Conservation (phyloP, 2,329 filamentous ascomycete species). For the Fusarium newnesense region DNA sequence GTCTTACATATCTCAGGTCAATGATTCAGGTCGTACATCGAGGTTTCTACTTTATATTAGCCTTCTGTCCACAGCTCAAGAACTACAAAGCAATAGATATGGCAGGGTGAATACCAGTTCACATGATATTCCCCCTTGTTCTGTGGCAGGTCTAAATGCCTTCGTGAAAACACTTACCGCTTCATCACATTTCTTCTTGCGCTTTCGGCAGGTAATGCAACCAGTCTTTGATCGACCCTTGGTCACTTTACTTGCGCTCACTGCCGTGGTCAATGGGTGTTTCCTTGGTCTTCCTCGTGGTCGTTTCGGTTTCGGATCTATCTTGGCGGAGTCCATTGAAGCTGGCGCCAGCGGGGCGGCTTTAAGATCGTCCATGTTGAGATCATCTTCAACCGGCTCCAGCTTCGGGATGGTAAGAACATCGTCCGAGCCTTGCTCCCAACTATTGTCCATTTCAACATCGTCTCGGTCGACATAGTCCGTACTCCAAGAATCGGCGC, state of each 20-base stretch:
- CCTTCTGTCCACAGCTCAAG: neutral
- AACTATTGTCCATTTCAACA: slow-evolving; percentile 55
- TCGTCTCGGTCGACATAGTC: slow-evolving; percentile 53
- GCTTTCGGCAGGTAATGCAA: slow-evolving; percentile 73
- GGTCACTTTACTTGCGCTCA: slow-evolving; percentile 73
- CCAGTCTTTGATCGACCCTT: slow-evolving; percentile 80
- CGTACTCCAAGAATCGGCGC: slow-evolving; percentile 57
- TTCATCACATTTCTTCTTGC: slow-evolving; percentile 80
- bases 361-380: slow-evolving; percentile 64
- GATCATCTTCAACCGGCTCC: slow-evolving; percentile 66
- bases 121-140: neutral
- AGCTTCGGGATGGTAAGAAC: slow-evolving; percentile 63
- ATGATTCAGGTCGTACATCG: slow-evolving; percentile 58
- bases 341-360: slow-evolving; percentile 48
- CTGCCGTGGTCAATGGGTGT: slow-evolving; percentile 72
- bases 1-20: neutral
- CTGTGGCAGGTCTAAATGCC: neutral
- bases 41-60: slow-evolving; percentile 26
- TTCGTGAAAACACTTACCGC: slow-evolving; percentile 46
- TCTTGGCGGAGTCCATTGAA: slow-evolving; percentile 33
- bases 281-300: slow-evolving; percentile 86
- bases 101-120: neutral
- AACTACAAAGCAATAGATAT: neutral
- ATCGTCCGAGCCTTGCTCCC: slow-evolving; percentile 60
- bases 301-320: slow-evolving; percentile 63